Evolutionary conservation across 768 basidiomycete genomes (phyloP).

Genomic region (Agrocybe chaxingu): DNA sequence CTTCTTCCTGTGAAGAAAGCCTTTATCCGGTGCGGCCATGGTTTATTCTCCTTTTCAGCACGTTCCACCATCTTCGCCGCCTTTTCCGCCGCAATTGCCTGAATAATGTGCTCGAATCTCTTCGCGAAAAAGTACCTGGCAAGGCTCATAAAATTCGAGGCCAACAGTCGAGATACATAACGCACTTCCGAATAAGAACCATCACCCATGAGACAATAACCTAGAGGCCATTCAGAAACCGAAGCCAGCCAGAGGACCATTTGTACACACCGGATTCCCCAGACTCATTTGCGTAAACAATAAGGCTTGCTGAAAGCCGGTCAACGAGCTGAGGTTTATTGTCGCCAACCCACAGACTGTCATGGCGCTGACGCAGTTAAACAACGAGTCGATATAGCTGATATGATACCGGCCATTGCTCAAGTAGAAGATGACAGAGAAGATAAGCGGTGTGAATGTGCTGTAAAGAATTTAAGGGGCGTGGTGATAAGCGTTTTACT

Average conservation of each 20-base stretch:
- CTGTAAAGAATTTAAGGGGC: conserved; percentile 31
- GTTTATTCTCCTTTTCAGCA: conserved; percentile 16
- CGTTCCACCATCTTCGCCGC: conserved; percentile 17
- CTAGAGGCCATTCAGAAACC: conserved; percentile 28
- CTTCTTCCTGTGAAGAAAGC: conserved; percentile 16
- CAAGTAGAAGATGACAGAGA: conserved; percentile 79
- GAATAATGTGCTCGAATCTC: conserved; percentile 62
- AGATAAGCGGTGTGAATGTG: conserved; percentile 74
- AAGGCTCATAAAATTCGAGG: conserved; percentile 5
- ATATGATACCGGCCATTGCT: conserved; percentile 73
- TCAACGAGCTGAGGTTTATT: conserved; percentile 65
- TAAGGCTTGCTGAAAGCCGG: conserved; percentile 65
- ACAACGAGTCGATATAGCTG: conserved; percentile 74
- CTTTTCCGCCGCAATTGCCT: conserved; percentile 33
- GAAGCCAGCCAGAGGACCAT: conserved; percentile 1
- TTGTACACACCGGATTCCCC: conserved; percentile 61
- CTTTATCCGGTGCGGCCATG: conserved; percentile 21
- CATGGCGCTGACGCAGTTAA: conserved; percentile 74
- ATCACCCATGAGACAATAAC: conserved; percentile 81
- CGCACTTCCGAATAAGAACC: conserved; percentile 72
- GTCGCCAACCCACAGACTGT: conserved; percentile 76
- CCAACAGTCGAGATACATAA: conserved; percentile 1
- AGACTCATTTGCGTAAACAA: conserved; percentile 78
- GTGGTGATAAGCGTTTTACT: conserved; percentile 4
- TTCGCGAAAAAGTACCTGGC: conserved; percentile 65